Evolutionary conservation across 345 rosid genomes (phyloP).

Genomic region (Cardamine chenopodiifolia): DNA sequence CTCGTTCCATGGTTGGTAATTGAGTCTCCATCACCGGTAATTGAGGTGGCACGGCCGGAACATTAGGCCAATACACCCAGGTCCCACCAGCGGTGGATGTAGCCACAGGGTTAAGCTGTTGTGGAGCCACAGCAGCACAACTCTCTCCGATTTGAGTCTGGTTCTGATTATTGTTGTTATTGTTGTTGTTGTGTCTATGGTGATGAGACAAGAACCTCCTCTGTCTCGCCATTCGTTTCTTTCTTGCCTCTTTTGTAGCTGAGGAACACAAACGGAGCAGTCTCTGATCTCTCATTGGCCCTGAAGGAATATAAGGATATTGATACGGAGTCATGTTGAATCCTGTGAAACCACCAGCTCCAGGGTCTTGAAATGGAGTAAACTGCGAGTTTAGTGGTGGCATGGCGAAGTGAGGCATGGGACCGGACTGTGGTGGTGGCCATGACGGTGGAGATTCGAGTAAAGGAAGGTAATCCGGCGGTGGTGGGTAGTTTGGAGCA

Average conservation of each 20-base stretch:
- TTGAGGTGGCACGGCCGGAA: conserved; percentile 29
- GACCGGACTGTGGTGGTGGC: conserved; percentile 33
- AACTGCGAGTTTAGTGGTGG: conserved; percentile 41
- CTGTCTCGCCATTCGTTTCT: conserved; percentile 98
- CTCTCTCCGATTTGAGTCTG: conserved; percentile 50
- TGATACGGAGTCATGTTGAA: conserved; percentile 58
- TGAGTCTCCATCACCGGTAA: conserved; percentile 42
- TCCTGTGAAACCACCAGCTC: conserved; percentile 47
- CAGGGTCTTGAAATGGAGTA: neutral
- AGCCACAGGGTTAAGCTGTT: conserved; percentile 31
- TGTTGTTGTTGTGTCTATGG: conserved; percentile 36
- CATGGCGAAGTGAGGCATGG: conserved; percentile 46
- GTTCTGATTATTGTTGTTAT: conserved; percentile 42
- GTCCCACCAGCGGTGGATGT: conserved; percentile 29
- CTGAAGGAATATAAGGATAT: conserved; percentile 48
- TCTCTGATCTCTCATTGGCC: conserved; percentile 54
- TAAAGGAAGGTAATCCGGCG: conserved; percentile 27
- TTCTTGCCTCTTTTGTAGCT: conserved; percentile 91
- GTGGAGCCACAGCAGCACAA: conserved; percentile 46
- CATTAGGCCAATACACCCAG: conserved; percentile 72
- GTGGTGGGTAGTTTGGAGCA: conserved; percentile 28
- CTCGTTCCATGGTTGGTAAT: conserved; percentile 39
- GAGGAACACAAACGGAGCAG: conserved; percentile 65
- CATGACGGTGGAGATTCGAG: conserved; percentile 37
- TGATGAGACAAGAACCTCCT: conserved; percentile 66